Evolutionary conservation across 345 rosid species (phyloP), one percentile per base, ranked within the genome.

Genomic region (Populus deltoides): DNA sequence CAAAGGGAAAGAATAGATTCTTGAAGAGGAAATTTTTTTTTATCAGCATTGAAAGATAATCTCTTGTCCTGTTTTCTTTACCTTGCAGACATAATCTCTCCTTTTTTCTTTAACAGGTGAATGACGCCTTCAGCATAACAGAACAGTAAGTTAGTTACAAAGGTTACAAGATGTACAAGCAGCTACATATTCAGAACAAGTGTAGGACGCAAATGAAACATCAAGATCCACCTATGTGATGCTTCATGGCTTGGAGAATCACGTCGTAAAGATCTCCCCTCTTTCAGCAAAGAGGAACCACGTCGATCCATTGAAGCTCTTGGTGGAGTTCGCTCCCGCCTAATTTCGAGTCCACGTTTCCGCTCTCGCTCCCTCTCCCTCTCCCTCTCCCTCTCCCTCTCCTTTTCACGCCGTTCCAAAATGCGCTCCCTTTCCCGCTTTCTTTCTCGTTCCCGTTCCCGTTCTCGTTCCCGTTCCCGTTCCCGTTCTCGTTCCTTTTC

Each of bases 11-110:
- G 67, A 78, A 73, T 73, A 74, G 76, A 75, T 75, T 70, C 81
- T 73, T 65, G 81, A 79, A 75, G 86, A 81, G 79, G 79, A 82
- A 79, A 68, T 78, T 78, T 78, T 84, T 33, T 33, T 82, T 70
- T 35, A 80, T 67, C 83, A 89, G 81, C 84, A 85, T 24, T 77
- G 80, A 84, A 87, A 68, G 86, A 85, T 68, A 89, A 87, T 81
- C 91, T 86, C 93, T 88, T 77, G 85, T 78, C 57, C 74, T 79
- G 67, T 81, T 82, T 74, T 76, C 68, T 88, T 92, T 93, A 96
- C 98, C 99, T 96, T 96, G 97, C 97, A 92, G 80, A 90, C 85
- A 92, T 96, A 93, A 81, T 96, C 98, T 86, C 98, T 93, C 83
- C 97, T 89, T 91, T 92, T 88, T 83, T 94, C 96, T 87, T 87